A percentile compares a stretch with the other conserved stretches of the same genome.
These are phyloP conservation scores for Aspergillus ibericus DNA, from an alignment of 2,329 filamentous ascomycete species.

Conservation along the genomic window DNA sequence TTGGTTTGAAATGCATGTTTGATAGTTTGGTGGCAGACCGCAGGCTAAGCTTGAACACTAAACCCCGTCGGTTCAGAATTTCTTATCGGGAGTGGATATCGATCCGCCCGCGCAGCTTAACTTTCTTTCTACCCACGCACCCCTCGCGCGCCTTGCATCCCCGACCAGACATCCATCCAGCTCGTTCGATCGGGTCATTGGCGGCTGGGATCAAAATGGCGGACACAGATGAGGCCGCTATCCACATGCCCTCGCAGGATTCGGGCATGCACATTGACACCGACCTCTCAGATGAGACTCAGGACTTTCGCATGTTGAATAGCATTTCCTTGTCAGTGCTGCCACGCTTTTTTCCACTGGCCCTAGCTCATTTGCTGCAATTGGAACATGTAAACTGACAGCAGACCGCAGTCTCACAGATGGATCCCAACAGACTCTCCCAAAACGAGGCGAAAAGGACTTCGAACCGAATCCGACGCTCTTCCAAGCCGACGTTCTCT, in stretches of 20 bases:
- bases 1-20: constrained; percentile 1
- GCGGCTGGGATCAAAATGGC: constrained; percentile 34
- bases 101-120: constrained; percentile 2
- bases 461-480: constrained; percentile 90
- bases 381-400: constrained; percentile 1
- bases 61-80: neutral
- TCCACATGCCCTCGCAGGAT: constrained; percentile 32
- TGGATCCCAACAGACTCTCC: constrained; percentile 53
- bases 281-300: constrained; percentile 73
- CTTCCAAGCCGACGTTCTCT: constrained; percentile 74
- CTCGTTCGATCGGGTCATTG: neutral
- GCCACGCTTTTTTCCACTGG: neutral
- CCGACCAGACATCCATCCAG: neutral
- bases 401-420: constrained; percentile 31
- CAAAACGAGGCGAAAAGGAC: constrained; percentile 93
- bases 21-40: neutral
- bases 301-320: constrained; percentile 78
- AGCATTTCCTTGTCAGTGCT: constrained; percentile 52
- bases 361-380: neutral
- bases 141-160: neutral
- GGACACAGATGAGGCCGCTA: constrained; percentile 46
- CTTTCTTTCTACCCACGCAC: neutral
- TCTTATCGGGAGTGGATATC: constrained; percentile 10
- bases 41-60: neutral
- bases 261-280: constrained; percentile 51